Percentiles rank a stretch among this genome's conserved stretches.
Evolutionary conservation across 164 flowering plant species (phyloP).

Genomic region (Buxus sempervirens): DNA sequence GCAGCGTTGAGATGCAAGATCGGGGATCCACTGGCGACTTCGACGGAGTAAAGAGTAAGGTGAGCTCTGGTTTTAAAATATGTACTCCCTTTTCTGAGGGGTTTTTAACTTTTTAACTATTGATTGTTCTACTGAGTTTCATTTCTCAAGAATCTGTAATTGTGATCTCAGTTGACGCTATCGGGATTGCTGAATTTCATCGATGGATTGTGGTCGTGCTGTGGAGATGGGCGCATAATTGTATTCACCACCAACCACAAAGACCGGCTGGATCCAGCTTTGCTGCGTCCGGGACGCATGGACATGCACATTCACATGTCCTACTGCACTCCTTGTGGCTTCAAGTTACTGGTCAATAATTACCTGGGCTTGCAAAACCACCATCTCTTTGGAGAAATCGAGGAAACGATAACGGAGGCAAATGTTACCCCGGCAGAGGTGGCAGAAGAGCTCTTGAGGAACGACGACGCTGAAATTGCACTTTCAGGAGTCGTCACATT

Average conservation of each 20-base stretch:
- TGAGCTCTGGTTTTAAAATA: too few relatives aligned
- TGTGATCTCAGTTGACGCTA: slow-evolving; percentile 50
- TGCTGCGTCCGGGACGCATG: slow-evolving; percentile 62
- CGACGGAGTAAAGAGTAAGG: background rate
- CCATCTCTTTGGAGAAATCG: slow-evolving; percentile 21
- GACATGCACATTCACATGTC: slow-evolving; percentile 64
- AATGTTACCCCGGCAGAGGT: slow-evolving; percentile 16
- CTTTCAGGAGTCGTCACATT: slow-evolving; percentile 1
- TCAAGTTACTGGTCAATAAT: slow-evolving; percentile 40
- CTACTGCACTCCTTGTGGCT: slow-evolving; percentile 35
- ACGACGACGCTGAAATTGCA: background rate
- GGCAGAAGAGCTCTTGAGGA: slow-evolving; percentile 15
- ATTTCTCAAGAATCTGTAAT: too few relatives aligned
- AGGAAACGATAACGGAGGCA: slow-evolving; percentile 16
- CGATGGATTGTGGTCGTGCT: slow-evolving; percentile 63
- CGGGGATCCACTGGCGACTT: background rate
- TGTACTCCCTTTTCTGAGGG: too few relatives aligned
- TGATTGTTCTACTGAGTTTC: too few relatives aligned
- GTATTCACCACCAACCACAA: slow-evolving; percentile 58
- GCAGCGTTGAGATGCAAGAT: slow-evolving; percentile 30
- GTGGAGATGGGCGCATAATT: slow-evolving; percentile 62
- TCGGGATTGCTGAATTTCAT: slow-evolving; percentile 56
- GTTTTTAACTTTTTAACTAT: too few relatives aligned
- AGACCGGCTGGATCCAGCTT: slow-evolving; percentile 46
- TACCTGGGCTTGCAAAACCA: slow-evolving; percentile 34